Conservation (phyloP, 2,329 filamentous ascomycete genomes). For the Aureobasidium zeae region DNA sequence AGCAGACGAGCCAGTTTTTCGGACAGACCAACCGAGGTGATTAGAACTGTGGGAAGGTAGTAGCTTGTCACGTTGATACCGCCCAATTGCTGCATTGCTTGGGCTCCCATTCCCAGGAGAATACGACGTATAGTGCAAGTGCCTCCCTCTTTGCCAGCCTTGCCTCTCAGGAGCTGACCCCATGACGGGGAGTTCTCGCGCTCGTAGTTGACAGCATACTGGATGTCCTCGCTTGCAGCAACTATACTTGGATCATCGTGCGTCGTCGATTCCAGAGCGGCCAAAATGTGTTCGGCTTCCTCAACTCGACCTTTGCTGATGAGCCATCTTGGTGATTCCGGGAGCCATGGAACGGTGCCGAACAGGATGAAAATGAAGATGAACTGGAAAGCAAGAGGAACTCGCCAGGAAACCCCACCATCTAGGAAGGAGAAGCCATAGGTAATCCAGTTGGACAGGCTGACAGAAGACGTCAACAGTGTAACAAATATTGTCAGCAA, state of each 20-base stretch:
- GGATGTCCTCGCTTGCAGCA: slow-evolving; percentile 38
- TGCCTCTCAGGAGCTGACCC: slow-evolving; percentile 41
- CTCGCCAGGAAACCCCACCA: slow-evolving; percentile 36
- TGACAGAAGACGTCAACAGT: too few species aligned
- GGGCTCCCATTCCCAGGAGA: slow-evolving; percentile 44
- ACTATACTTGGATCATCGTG: slow-evolving; percentile 38
- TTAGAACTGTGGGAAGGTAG: slow-evolving; percentile 52
- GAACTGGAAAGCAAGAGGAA: slow-evolving; percentile 42
- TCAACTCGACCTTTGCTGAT: slow-evolving; percentile 36
- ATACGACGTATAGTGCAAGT: slow-evolving; percentile 45
- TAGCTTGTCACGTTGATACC: slow-evolving; percentile 34
- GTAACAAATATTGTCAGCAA: too few species aligned
- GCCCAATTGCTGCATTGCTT: slow-evolving; percentile 40
- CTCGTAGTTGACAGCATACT: slow-evolving; percentile 38
- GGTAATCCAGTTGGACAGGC: slow-evolving; percentile 33
- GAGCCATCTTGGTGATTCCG: slow-evolving; percentile 41
- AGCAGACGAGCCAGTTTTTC: slow-evolving; percentile 46
- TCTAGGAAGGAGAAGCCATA: slow-evolving; percentile 38
- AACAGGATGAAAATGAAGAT: slow-evolving; percentile 41
- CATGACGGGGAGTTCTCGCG: slow-evolving; percentile 42
- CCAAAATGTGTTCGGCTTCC: slow-evolving; percentile 41
- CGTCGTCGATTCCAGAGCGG: slow-evolving; percentile 39
- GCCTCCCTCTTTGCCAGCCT: slow-evolving; percentile 34
- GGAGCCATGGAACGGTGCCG: slow-evolving; percentile 39
- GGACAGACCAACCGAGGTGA: slow-evolving; percentile 45